phyloP scores from a whole-genome alignment of 164 flowering plant genomes.

The Nymphaea colorata region DNA sequence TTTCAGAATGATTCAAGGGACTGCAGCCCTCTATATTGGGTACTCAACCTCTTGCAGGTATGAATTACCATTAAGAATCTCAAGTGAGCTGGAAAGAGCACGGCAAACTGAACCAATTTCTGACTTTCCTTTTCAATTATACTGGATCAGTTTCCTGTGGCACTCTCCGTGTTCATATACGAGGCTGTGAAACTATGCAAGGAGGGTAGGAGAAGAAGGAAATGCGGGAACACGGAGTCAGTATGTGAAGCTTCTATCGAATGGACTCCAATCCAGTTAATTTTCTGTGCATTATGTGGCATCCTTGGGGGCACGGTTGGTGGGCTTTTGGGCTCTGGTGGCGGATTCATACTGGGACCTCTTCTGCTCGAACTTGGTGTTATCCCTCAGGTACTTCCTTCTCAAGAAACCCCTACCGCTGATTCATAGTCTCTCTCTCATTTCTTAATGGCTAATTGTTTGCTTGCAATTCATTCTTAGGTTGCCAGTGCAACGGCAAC shows the following conservation, averaged over 20 bases:
- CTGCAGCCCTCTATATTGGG: constrained; percentile 46
- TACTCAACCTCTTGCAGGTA: constrained; percentile 24
- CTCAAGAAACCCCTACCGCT: neutral
- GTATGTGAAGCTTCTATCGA: constrained; percentile 75
- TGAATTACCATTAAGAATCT: neutral
- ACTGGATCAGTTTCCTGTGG: constrained; percentile 54
- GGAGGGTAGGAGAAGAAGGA: constrained; percentile 48
- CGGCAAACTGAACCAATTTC: neutral
- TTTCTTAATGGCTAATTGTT: neutral
- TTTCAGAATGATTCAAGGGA: constrained; percentile 39
- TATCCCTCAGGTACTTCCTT: constrained; percentile 65
- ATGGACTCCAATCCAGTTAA: constrained; percentile 49
- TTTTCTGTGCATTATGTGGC: constrained; percentile 78
- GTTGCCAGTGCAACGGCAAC: constrained; percentile 98
- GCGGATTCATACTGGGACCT: constrained; percentile 94
- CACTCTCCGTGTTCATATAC: constrained; percentile 48
- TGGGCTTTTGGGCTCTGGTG: constrained; percentile 89
- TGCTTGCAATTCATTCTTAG: constrained; percentile 15
- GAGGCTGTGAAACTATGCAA: constrained; percentile 61
- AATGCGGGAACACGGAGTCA: constrained; percentile 39
- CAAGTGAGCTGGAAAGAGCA: too few relatives aligned
- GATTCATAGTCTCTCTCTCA: neutral
- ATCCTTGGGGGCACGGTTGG: constrained; percentile 91
- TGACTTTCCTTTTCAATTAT: neutral
- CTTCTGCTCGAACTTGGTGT: constrained; percentile 92